Evolutionary conservation across 805 yeast species (phyloP), one percentile per base, ranked within the genome.

Genomic region (Hanseniaspora lindneri): DNA sequence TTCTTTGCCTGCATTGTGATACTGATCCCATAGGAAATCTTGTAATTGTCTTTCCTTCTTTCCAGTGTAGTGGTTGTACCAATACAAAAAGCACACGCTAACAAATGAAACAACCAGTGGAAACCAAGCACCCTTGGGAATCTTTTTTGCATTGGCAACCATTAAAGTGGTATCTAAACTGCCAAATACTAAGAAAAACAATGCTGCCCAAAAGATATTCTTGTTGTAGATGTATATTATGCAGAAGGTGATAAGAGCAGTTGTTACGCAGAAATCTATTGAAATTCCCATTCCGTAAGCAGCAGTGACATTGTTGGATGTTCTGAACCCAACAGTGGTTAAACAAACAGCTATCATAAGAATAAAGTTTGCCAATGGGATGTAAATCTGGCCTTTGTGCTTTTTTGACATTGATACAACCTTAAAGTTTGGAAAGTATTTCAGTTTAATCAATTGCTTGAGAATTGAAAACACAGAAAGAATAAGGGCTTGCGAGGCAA

Each of bases 91-190:
- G 0, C 50, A 33, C 51, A 66, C 61, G 37, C 65, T 56, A 3
- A 73, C n/a, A 2, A 58, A 61, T 7, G 74, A 58, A 58, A 74
- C 65, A 63, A 70, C 61, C 28, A 76, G 58, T 1, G 81, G 76
- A 55, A 76, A 75, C 82, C 81, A 76, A 1, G 80, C 82, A 33
- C 80, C 82, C 52, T 72, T 74, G 0, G 72, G 69, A 2, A 76
- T 69, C 57, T 76, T 76, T 54, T 65, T 68, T 54, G 73, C 53
- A 48, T 74, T 76, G 3, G 79, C 68, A 46, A 68, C 60, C 16
- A 76, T 65, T 55, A 75, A 60, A 36, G 67, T 58, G 36, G 64
- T 53, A 54, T 76, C 81, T 30, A 76, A 60, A 0, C 77, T 68
- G 7, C 71, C 66, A 54, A 75, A 75, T 2, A 66, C 53, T 21